A percentile compares a stretch with the other conserved stretches of the same genome.
Evolutionary conservation across 345 rosid species (phyloP).

Genomic region (Syzygium grande): DNA sequence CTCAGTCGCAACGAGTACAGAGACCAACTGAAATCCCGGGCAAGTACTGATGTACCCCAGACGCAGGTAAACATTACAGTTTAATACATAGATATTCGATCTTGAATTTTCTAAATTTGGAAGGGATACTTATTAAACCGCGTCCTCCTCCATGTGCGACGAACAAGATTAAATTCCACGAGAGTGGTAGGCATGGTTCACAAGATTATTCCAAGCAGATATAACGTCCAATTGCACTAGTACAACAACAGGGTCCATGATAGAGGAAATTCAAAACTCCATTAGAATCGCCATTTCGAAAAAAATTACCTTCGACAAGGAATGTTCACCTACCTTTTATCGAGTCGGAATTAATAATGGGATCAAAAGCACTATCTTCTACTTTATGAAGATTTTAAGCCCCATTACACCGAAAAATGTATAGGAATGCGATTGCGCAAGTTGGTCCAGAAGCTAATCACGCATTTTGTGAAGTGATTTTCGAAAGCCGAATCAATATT

Average conservation of each 20-base stretch:
- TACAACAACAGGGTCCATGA: neutral
- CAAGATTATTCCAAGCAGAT: neutral
- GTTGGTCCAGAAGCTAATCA: neutral
- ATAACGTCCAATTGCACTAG: neutral
- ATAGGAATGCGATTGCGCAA: neutral
- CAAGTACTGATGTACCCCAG: neutral
- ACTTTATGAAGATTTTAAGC: too few relatives aligned
- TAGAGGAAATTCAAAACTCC: neutral
- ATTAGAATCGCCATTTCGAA: neutral
- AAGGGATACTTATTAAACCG: neutral
- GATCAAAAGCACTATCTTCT: too few relatives aligned
- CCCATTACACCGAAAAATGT: too few relatives aligned
- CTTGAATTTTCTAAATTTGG: neutral
- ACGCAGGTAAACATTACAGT: neutral
- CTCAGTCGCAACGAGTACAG: too few relatives aligned
- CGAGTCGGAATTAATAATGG: too few relatives aligned
- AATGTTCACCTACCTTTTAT: too few relatives aligned
- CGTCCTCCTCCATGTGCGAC: neutral
- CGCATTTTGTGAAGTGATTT: neutral
- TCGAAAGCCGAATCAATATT: too few relatives aligned
- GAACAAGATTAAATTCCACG: neutral
- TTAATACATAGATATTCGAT: neutral
- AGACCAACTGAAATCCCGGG: rapidly evolving
- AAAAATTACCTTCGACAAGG: neutral
- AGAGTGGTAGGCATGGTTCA: neutral